These are phyloP conservation scores for Zea mays DNA, from an alignment of 176 grass and related monocot species.

Conservation along the genomic window Zm-B73-REFERENCE-NAM-5.0 NC_050101.1:121022501-121023000, in stretches of 20 bases:
- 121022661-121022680: conserved; percentile 53
- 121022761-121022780: not conserved
- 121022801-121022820: conserved; percentile 57
- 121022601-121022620: conserved; percentile 12
- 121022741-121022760: not conserved
- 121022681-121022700: conserved; percentile 45
- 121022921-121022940: conserved; percentile 54
- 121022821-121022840: conserved; percentile 52
- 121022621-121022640: conserved; percentile 53
- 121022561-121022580: conserved; percentile 50
- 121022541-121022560: conserved; percentile 31
- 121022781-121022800: conserved; percentile 76
- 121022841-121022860: conserved; percentile 83
- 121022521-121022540: not conserved
- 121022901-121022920: conserved; percentile 56
- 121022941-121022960: conserved; percentile 55
- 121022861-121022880: conserved; percentile 92
- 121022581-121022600: conserved; percentile 16
- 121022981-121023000: conserved; percentile 45
- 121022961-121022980: conserved; percentile 49
- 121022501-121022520: conserved; percentile 6
- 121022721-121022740: not conserved
- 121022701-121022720: conserved; percentile 21
- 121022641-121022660: conserved; percentile 40
- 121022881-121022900: conserved; percentile 63